Percentiles rank a stretch among this genome's conserved stretches.
Conservation (phyloP, 2,329 filamentous ascomycete genomes). For the Xylariaceae sp. region DNA sequence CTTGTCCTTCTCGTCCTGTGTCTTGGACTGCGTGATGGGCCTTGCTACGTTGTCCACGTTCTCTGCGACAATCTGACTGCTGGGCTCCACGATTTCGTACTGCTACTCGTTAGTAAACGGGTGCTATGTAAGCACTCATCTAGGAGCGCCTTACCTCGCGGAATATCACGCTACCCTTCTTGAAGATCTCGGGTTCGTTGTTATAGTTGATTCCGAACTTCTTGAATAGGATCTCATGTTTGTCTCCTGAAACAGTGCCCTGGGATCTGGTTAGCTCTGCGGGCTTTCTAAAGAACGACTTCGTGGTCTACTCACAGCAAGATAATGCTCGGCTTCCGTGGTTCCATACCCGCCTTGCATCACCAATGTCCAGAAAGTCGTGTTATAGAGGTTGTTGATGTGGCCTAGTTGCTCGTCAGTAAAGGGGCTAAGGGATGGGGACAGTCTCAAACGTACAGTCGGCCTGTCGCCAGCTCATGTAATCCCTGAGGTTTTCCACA, state of each 20-base stretch:
- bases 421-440: too few relatives aligned
- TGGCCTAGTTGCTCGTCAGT: constrained; percentile 57
- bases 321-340: constrained; percentile 72
- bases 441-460: constrained; percentile 61
- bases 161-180: constrained; percentile 87
- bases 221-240: constrained; percentile 92
- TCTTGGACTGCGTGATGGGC: constrained; percentile 60
- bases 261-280: constrained; percentile 34
- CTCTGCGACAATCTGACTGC: constrained; percentile 41
- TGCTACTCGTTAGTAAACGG: constrained; percentile 34
- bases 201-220: constrained; percentile 95
- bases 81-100: constrained; percentile 66
- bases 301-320: constrained; percentile 55
- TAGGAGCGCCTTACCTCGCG: constrained; percentile 56
- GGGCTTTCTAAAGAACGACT: not conserved
- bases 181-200: constrained; percentile 86
- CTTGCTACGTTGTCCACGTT: constrained; percentile 48
- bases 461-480: constrained; percentile 94
- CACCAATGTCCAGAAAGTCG: constrained; percentile 88
- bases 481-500: constrained; percentile 77
- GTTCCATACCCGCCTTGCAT: constrained; percentile 68
- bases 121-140: not conserved
- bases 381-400: constrained; percentile 98
- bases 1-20: constrained; percentile 75
- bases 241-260: constrained; percentile 81